Base-by-base conservation (phyloP, 2,329 filamentous ascomycete genomes). In the Alternaria tenuissima region DNA sequence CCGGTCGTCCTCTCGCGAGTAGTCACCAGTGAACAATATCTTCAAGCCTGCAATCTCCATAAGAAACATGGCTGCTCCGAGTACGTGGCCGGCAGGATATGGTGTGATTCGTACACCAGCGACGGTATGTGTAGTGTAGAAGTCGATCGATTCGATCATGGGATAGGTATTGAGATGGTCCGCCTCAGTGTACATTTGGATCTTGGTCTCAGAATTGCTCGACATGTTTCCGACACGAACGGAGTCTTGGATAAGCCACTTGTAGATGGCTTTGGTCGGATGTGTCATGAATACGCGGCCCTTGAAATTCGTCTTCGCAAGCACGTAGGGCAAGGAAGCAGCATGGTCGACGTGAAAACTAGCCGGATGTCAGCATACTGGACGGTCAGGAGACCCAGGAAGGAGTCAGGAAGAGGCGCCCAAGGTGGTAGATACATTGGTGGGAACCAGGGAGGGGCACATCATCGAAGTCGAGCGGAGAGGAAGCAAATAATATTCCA, bases 291-390 rank as follows among this genome's bases (percentile, higher is more conserved):
- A 98, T 62, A 98, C 94, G 22, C 94, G 89, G 49, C 95, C 95
- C 67, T 91, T 91, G 83, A 99, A 99, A 79, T 97, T 97, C 38
- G 95, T 98, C 83, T 99, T 99, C 66, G 94, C 92, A 66, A 99
- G 87, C 61, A 99, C 95, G 78, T 98, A 99, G 44, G 95, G 95
- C 47, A 99, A 84, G n/a, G 94, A 97, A 16, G 94, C 94, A n/a
- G 95, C 95, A 82, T 99, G 95, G 76, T 99, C 95, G 77, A 98
- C 86, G 79, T 99, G 95, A 77, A 99, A 99, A 91, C 94, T 97
- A 53, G 46, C 26, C 34, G 18, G 1, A 43, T 41, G 64, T 75
- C 65, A 77, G 74, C 61, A 60, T 52, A 11, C 32, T 34, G 51
- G 48, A 51, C 9, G 44, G 47, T 46, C 34, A 39, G 38, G 36